Conservation (phyloP, 805 yeast genomes). For the Sungouiozyma ichnusensis region DNA sequence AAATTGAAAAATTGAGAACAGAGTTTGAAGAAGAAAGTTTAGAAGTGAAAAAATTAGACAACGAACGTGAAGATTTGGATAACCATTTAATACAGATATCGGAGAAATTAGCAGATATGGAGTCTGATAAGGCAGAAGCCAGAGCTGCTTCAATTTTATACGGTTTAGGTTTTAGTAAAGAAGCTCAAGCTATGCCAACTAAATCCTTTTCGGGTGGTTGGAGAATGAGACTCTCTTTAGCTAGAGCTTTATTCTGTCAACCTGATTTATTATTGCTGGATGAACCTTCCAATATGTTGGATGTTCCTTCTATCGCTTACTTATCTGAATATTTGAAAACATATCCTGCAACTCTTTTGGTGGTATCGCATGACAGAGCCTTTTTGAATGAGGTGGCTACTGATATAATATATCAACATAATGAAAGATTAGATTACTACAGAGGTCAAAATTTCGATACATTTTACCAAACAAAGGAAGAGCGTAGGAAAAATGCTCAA, state of each 20-base stretch:
- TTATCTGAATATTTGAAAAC: constrained; percentile 81
- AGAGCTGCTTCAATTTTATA: constrained; percentile 88
- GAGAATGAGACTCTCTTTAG: constrained; percentile 98
- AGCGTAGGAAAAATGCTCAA: constrained; percentile 83
- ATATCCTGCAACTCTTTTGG: constrained; percentile 85
- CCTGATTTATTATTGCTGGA: constrained; percentile 89
- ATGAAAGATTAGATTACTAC: constrained; percentile 92
- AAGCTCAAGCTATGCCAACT: constrained; percentile 73
- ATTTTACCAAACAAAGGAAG: constrained; percentile 89
- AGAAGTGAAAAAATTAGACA: constrained; percentile 71
- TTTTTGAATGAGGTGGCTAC: constrained; percentile 97
- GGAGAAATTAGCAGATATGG: constrained; percentile 84
- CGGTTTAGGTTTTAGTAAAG: constrained; percentile 90
- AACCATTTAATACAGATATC: constrained; percentile 66
- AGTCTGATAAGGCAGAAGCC: constrained; percentile 93
- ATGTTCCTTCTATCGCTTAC: constrained; percentile 95
- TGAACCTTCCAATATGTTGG: constrained; percentile 99
- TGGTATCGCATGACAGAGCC: constrained; percentile 96
- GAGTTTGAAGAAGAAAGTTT: constrained; percentile 69
- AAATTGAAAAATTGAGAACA: constrained; percentile 56
- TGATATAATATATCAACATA: constrained; percentile 95
- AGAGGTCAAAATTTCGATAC: constrained; percentile 88
- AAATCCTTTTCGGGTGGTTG: constrained; percentile 98
- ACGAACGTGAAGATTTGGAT: constrained; percentile 82
- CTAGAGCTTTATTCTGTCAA: constrained; percentile 93